Base-by-base conservation (phyloP, 2,329 filamentous ascomycete species). In the Cercospora sp. region DNA sequence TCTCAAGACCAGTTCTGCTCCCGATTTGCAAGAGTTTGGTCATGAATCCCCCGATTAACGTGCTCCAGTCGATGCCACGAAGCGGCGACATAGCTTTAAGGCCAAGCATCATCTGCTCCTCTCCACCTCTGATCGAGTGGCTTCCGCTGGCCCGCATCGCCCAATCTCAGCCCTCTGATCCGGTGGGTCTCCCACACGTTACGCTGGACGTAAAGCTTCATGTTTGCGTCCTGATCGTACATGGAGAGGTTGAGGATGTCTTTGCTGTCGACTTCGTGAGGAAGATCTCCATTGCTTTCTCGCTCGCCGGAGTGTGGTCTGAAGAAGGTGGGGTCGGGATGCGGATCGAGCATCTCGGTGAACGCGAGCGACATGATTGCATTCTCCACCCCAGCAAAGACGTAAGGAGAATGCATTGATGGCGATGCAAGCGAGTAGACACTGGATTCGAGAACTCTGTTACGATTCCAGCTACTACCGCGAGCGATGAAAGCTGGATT, bases 351-450 rank as follows among this genome's bases (percentile, higher is more conserved):
- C 10, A 82, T 75, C 12, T 77, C 78, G 5, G 80, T 78, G 68
- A 85, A 80, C 2, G 80, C 80, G 3, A 85, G 73, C 66, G 79
- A 78, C 18, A 84, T 72, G 3, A 85, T 75, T 1, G 74, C 74
- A 55, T 81, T 81, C 73, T 85, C 83, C 3, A 85, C 75, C 2
- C 84, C 84, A 3, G 82, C 83, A 65, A 82, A 85, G 10, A 86
- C 66, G 31, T 79, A 79, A 0, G 81, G 79, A 0, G 82, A 84
- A 12, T 71, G 77, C 1, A 79, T 66, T 0, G 82, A 83, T 0
- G 83, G 79, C 0, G 81, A 80, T 0, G 83, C 83, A 7, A 85
- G 77, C 8, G 79, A 80, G 74, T 85, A 86, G 9, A 85, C 77
- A 2, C 82, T 81, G 1, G 81, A 83, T 61, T 81, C 75, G 48